Percentiles rank a stretch among this genome's conserved stretches.
Conservation (phyloP, 148 eudicot genomes). For the Rhododendron simsii region DNA sequence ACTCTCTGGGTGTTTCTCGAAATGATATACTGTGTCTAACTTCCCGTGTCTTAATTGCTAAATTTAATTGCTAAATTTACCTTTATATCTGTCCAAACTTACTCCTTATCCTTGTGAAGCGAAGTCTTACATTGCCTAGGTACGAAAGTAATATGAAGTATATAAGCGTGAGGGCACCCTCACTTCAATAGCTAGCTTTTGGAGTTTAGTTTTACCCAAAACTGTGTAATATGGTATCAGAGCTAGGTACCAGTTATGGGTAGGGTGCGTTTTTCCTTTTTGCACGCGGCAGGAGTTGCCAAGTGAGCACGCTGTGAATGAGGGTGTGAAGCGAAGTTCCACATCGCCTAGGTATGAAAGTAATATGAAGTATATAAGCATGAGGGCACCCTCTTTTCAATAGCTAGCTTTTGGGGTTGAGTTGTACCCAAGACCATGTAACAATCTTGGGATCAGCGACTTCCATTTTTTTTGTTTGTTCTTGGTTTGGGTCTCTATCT, state of each 20-base stretch:
- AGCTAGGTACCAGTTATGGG: too few relatives aligned
- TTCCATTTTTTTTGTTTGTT: not conserved
- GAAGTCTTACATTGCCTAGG: not conserved
- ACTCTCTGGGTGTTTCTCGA: not conserved
- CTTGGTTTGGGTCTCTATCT: not conserved
- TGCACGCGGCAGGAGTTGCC: too few relatives aligned
- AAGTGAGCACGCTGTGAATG: too few relatives aligned
- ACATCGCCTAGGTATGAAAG: too few relatives aligned
- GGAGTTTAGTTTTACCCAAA: too few relatives aligned
- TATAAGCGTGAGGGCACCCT: not conserved
- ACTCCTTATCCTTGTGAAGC: not conserved
- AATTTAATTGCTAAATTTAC: not conserved
- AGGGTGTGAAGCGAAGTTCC: too few relatives aligned
- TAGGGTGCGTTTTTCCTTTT: too few relatives aligned
- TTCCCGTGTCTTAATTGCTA: not conserved
- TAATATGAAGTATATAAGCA: too few relatives aligned
- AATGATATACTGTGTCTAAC: not conserved
- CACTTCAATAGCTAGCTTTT: too few relatives aligned
- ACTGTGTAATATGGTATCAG: too few relatives aligned
- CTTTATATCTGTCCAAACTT: not conserved
- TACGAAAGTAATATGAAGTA: not conserved
- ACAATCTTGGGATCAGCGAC: not conserved
- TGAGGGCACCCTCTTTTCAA: not conserved
- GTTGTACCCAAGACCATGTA: not conserved
- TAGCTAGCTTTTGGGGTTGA: not conserved